Evolutionary conservation across 768 basidiomycete genomes (phyloP).

Genomic region (Auricularia sp.): DNA sequence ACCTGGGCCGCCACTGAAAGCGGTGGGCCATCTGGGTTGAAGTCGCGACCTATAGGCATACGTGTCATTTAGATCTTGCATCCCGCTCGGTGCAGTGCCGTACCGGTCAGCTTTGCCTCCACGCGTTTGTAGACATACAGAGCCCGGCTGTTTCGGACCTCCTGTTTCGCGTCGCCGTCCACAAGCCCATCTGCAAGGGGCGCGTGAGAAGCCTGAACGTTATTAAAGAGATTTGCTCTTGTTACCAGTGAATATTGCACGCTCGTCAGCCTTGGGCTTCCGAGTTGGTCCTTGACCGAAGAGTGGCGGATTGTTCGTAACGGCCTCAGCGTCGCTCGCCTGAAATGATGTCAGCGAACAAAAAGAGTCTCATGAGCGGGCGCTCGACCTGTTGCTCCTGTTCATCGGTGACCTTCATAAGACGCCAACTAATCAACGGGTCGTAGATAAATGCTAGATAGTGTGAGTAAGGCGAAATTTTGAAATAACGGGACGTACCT

Average conservation of each 20-base stretch:
- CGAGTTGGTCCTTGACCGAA: conserved; percentile 17
- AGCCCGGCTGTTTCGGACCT: conserved; percentile 32
- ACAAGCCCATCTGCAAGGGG: conserved; percentile 5
- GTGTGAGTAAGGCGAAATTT: background rate
- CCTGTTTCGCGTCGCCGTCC: conserved; percentile 23
- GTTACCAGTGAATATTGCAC: conserved; percentile 20
- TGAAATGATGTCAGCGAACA: conserved; percentile 1
- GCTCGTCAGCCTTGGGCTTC: conserved; percentile 27
- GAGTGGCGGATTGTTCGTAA: background rate
- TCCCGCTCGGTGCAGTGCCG: background rate
- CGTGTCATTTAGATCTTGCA: too few relatives aligned
- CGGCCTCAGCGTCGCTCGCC: conserved; percentile 3
- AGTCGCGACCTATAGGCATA: conserved; percentile 28
- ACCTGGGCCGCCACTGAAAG: conserved; percentile 35
- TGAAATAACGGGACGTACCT: background rate
- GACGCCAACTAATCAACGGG: conserved; percentile 35
- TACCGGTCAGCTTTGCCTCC: conserved; percentile 34
- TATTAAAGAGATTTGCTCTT: background rate
- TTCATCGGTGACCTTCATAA: conserved; percentile 18
- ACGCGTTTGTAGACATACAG: conserved; percentile 36
- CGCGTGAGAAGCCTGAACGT: background rate
- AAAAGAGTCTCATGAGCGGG: conserved; percentile 28
- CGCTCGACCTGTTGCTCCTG: conserved; percentile 15
- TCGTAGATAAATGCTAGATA: conserved; percentile 38
- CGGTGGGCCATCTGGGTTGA: conserved; percentile 28